Conservation (phyloP, 257 asterid genomes). For the Ilex aquifolium region DNA sequence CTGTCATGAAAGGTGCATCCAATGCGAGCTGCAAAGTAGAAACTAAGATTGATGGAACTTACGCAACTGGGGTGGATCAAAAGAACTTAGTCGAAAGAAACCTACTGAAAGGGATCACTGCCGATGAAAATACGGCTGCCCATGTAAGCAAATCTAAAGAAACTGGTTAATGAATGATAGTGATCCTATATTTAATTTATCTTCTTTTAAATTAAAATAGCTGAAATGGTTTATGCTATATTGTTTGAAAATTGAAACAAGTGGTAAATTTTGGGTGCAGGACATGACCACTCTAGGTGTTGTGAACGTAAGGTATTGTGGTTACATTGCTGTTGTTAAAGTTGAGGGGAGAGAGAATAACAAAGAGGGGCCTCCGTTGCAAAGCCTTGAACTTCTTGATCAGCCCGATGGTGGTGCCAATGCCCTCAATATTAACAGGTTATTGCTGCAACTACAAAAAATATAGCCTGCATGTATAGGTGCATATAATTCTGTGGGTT, state of each 20-base stretch:
- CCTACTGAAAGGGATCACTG: constrained; percentile 91
- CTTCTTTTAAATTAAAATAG: background rate
- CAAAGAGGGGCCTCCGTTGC: constrained; percentile 30
- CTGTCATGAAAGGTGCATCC: constrained; percentile 68
- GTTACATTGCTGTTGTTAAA: constrained; percentile 78
- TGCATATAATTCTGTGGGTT: background rate
- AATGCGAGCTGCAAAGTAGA: constrained; percentile 83
- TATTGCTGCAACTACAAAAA: background rate
- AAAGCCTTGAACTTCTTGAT: constrained; percentile 66
- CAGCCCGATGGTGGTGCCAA: constrained; percentile 98
- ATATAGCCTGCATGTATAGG: background rate
- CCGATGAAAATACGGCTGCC: constrained; percentile 92
- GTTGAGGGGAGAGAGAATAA: constrained; percentile 55
- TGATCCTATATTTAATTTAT: background rate
- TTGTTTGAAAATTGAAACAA: constrained; percentile 10
- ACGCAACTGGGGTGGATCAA: constrained; percentile 55
- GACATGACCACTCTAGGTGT: constrained; percentile 85
- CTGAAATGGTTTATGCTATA: constrained; percentile 3
- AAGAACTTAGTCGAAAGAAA: constrained; percentile 71
- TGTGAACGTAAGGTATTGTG: constrained; percentile 68
- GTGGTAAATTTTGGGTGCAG: constrained; percentile 33
- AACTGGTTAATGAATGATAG: constrained; percentile 3
- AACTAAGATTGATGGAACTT: constrained; percentile 85
- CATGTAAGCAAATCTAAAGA: constrained; percentile 54
- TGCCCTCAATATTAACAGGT: constrained; percentile 97